Conservation (phyloP, 1,139 yeast species). For the Hemisphaericaspora lyxosophila region DNA sequence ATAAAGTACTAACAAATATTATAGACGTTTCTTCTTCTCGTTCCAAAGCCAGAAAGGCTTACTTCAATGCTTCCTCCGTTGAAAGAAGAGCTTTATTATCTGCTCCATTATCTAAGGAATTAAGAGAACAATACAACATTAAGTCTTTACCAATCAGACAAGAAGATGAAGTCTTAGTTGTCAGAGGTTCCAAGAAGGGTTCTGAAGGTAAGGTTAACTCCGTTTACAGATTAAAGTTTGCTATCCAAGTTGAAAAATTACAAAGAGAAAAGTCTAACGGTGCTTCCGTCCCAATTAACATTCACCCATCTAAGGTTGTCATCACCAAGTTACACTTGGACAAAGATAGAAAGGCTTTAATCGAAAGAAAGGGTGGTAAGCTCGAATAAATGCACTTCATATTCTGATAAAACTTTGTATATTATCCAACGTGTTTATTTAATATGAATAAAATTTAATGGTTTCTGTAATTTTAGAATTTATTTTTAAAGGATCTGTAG, state of each 20-base stretch:
- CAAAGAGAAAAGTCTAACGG: conserved; percentile 98
- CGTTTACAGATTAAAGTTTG: conserved; percentile 98
- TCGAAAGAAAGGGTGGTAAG: conserved; percentile 53
- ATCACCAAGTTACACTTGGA: conserved; percentile 97
- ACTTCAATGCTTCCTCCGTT: conserved; percentile 97
- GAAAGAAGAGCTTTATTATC: conserved; percentile 94
- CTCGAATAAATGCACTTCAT: conserved; percentile 25
- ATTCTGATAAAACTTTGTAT: conserved; percentile 6
- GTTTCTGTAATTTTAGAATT: conserved; percentile 10
- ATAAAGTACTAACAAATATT: conserved; percentile 30
- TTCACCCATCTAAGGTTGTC: conserved; percentile 99
- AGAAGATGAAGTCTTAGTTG: conserved; percentile 93
- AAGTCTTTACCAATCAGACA: conserved; percentile 97
- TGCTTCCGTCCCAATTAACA: conserved; percentile 95
- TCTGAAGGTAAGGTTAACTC: conserved; percentile 98
- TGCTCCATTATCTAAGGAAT: conserved; percentile 99
- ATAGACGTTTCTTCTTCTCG: conserved; percentile 98
- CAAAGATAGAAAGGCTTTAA: conserved; percentile 98
- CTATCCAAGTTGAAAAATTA: conserved; percentile 96
- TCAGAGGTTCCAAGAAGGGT: conserved; percentile 99
- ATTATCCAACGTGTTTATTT: conserved; percentile 14
- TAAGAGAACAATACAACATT: conserved; percentile 96
- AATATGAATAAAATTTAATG: conserved; percentile 26
- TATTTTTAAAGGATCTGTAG: background rate
- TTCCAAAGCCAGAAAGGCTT: conserved; percentile 99